phyloP scores from a whole-genome alignment of 768 basidiomycete species.

The Gyrodon lividus region DNA sequence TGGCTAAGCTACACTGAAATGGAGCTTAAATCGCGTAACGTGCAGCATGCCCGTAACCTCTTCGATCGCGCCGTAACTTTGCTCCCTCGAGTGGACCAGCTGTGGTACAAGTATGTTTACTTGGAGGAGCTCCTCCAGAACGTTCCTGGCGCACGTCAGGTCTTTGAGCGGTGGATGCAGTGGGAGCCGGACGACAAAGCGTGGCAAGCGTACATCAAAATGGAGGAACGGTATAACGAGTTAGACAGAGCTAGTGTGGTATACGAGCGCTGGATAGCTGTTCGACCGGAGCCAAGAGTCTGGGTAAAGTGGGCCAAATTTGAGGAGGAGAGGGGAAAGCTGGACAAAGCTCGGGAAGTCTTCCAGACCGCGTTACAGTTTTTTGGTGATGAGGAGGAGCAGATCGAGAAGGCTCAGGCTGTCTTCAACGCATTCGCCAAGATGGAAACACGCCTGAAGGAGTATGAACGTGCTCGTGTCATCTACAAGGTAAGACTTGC shows the following conservation, averaged over 20 bases:
- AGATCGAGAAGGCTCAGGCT: slow-evolving; percentile 85
- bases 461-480: slow-evolving; percentile 93
- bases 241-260: slow-evolving; percentile 88
- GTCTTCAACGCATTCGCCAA: slow-evolving; percentile 93
- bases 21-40: slow-evolving; percentile 97
- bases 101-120: slow-evolving; percentile 99
- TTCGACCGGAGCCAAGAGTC: slow-evolving; percentile 73
- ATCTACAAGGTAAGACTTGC: slow-evolving; percentile 84
- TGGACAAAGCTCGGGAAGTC: slow-evolving; percentile 78
- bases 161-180: slow-evolving; percentile 99
- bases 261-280: slow-evolving; percentile 88
- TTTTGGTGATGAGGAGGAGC: slow-evolving; percentile 84
- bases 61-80: slow-evolving; percentile 97
- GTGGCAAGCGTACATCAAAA: slow-evolving; percentile 99
- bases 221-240: slow-evolving; percentile 93
- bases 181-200: slow-evolving; percentile 99
- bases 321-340: slow-evolving; percentile 69
- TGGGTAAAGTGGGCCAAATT: slow-evolving; percentile 88
- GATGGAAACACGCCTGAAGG: slow-evolving; percentile 96
- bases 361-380: slow-evolving; percentile 91
- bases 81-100: slow-evolving; percentile 91
- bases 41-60: slow-evolving; percentile 94
- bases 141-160: slow-evolving; percentile 92
- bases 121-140: slow-evolving; percentile 96
- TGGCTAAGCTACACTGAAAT: slow-evolving; percentile 97